Base-by-base conservation (phyloP, 305 asterid genomes). In the Fraxinus sp. region DNA sequence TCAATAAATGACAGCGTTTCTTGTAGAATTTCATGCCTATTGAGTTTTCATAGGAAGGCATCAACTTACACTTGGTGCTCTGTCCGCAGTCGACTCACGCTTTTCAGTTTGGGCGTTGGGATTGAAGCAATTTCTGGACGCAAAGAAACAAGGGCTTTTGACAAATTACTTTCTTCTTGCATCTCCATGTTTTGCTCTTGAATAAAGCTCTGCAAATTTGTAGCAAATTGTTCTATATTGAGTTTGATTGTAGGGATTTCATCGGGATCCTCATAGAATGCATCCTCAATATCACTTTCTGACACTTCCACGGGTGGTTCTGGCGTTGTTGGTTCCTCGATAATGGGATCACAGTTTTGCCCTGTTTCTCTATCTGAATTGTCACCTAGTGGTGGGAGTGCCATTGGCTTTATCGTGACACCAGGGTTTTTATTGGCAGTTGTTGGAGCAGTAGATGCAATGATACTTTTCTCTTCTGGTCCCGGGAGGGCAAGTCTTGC, bases 11-110 rank as follows among this genome's bases (percentile, higher is more conserved):
- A 55, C 36, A 0, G 16, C 7, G 80, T 77, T 81, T 41, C 33
- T 33, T 36, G 68, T 75, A 32, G 46, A 33, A 68, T 77, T 72
- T n/a, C 39, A 14, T n/a, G 36, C 36, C 39, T 79, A 55, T 74
- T 24, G 77, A 32, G 5, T 39, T 73, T 20, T 59, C 66, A 59
- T 59, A 64, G 32, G 77, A 80, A 55, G 46, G 64, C 78, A 77
- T 73, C 24, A 82, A 86, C 95, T 91, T 89, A 94, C 99, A 96
- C 98, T 90, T 86, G 97, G 86, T 96, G 99, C 87, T 94, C 99
- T 26, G 98, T 94, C 83, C 98, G 88, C 81, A 94, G 87, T 55
- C 98, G 95, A 85, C 93, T 95, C 74, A 88, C 83, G 32, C 91
- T 88, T 90, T 96, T 96, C 75, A 94, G 91, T 83, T 91, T 94